phyloP scores from a whole-genome alignment of 2,329 filamentous ascomycete genomes.

The Xylaria multiplex region DNA sequence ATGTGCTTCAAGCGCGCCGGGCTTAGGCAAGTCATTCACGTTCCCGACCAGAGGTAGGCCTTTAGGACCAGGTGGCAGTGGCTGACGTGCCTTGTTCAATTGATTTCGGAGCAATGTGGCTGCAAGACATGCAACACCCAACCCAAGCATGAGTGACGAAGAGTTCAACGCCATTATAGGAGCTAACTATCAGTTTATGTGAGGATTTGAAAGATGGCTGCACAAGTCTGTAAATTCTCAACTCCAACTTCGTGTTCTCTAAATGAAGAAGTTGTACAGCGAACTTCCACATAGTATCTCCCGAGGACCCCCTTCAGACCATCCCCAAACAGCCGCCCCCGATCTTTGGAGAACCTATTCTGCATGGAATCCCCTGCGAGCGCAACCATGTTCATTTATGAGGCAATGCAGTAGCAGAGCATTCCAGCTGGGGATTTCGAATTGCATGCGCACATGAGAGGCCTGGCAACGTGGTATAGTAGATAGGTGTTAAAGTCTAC shows the following conservation, averaged over 20 bases:
- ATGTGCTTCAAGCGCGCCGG: conserved; percentile 49
- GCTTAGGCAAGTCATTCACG: conserved; percentile 58
- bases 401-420: conserved; percentile 11
- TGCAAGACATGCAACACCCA: conserved; percentile 21
- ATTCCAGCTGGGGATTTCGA: conserved; percentile 1
- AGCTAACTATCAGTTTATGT: conserved; percentile 1
- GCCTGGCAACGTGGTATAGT: conserved; percentile 5
- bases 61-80: conserved; percentile 61
- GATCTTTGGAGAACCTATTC: not conserved
- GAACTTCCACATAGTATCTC: conserved; percentile 7
- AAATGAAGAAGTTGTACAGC: conserved; percentile 6
- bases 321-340: not conserved
- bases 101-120: conserved; percentile 17
- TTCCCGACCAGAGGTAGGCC: conserved; percentile 61
- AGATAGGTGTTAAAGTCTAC: not conserved
- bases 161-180: conserved; percentile 12
- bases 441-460: conserved; percentile 9
- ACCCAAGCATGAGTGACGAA: conserved; percentile 4
- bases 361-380: conserved; percentile 16
- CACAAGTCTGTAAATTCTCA: conserved; percentile 11
- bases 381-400: conserved; percentile 14
- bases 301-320: not conserved
- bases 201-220: conserved; percentile 10
- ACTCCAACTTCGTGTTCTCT: conserved; percentile 9
- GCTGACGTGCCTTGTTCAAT: conserved; percentile 13